Evolutionary conservation across 1,284 basidiomycete genomes (phyloP), one percentile per base, ranked within the genome.

Genomic region (Agroathelia rolfsii): DNA sequence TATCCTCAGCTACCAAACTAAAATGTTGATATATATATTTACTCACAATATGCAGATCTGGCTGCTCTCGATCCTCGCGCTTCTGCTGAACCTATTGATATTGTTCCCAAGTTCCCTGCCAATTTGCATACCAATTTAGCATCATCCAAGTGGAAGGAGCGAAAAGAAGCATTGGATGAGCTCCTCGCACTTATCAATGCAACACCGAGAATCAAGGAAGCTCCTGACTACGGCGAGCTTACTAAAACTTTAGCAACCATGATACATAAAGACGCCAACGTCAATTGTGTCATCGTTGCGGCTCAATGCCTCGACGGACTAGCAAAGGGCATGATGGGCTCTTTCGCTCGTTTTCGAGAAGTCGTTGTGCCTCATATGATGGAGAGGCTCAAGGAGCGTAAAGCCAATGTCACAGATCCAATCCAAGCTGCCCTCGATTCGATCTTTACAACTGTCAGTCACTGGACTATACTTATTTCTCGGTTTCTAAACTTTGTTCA

Each of bases 81-180:
- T 30, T 72, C 93, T 39, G 78, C 83, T 3, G 90, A 96, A 50
- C 81, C 86, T 9, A 75, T 88, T 29, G 73, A 94, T 48, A 76
- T 90, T 38, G 65, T 77, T 30, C 61, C 73, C 5, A 81, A 80
- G 46, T 66, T 95, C 30, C 83, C 93, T 0, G 57, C 73, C 3
- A 79, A 81, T 36, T 64, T 94, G 37, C 74, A 83, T 40, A 66
- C 78, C 5, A 64, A 72, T 36, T 66, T 98, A 33, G 71, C 75
- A 9, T 96, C 93, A 3, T 78, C 86, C 1, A 98, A 98, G 58
- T 99, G 95, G 95, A 96, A 98, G 54, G 95, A 99, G 44, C 76
- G 95, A 18, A 88, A 94, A 49, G 93, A 96, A 48, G 85, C 76
- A 2, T 61, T 97, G 33, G 92, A 96, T 45, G 86, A 88, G 28